Base-by-base conservation (phyloP, 371 early-diverging fungal genomes). In the Conidiobolus coronatus region DNA sequence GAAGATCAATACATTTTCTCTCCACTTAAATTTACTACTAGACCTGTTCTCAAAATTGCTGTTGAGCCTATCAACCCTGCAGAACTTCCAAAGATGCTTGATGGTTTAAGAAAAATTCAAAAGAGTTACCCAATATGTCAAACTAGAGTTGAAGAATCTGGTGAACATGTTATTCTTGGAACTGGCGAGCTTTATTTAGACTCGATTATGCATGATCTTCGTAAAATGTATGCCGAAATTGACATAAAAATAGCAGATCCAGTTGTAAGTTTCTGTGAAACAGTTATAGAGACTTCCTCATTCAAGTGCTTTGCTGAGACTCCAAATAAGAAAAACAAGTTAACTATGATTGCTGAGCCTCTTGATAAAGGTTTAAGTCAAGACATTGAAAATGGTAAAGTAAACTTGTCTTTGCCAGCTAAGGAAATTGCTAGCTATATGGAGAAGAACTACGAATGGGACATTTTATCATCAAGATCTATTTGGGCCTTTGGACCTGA, bases 401-500 rank as follows among this genome's bases (percentile, higher is more conserved):
- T 92, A 37, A 67, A 64, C 45, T 68, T 77, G 20, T 62, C 66
- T 36, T 80, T 78, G 89, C 75, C 88, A 0, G 64, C 69, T 40
- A 76, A 78, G 52, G 67, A 77, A 43, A 54, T 90, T 11, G 86
- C 75, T 36, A 68, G 76, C 36, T 71, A 67, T 56, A 84, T 95
- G 49, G 73, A 78, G 53, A 58, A 72, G 48, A 82, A 83, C 34
- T 86, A 90, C 54, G 69, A 70, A 11, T 97, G 94, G 94, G 95
- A 97, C 70, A 66, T 89, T 7, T 60, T 94, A 45, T 90, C 92
- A 2, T 64, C 84, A 7, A 72, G 93, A 36, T 84, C 83, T 45
- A 79, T 95, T 40, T 95, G 95, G 95, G 92, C 91, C 18, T 94
- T 97, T 68, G 95, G 97, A 1, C 95, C 95, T 1, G 85, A 81